Evolutionary conservation across 805 yeast species (phyloP).

Genomic region (Metschnikowia lachancei): DNA sequence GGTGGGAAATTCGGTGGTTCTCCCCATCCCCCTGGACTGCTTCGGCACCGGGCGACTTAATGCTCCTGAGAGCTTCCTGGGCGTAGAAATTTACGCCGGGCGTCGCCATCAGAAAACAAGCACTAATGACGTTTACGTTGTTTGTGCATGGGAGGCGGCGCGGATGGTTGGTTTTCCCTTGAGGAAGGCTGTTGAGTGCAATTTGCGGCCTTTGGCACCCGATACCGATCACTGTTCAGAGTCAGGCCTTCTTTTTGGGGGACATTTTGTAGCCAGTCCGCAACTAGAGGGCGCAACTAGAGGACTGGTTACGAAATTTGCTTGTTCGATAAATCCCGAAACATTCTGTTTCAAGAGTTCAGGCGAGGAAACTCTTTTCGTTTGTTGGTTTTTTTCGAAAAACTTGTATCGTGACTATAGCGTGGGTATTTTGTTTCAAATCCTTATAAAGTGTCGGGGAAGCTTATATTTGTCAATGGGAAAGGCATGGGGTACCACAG

Average conservation of each 20-base stretch:
- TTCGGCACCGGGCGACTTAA: constrained; percentile 5
- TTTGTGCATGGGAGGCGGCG: constrained; percentile 51
- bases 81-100: constrained; percentile 56
- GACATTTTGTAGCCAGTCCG: background rate
- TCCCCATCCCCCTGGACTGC: constrained; percentile 34
- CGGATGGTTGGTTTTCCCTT: constrained; percentile 51
- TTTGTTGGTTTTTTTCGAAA: no score
- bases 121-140: constrained; percentile 12
- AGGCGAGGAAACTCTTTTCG: no score
- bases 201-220: constrained; percentile 57
- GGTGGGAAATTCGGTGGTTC: constrained; percentile 70
- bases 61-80: constrained; percentile 56
- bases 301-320: no score
- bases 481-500: no score
- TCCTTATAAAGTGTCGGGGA: no score
- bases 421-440: no score
- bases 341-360: no score
- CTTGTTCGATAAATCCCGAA: no score
- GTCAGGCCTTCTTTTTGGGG: constrained; percentile 31
- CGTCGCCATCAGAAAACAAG: constrained; percentile 53
- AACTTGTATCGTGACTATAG: no score
- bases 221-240: constrained; percentile 61
- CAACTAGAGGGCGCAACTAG: no score
- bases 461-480: no score
- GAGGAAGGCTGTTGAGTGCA: constrained; percentile 55